These are phyloP conservation scores for Coleophoma eucalyptorum DNA, from an alignment of 2,329 filamentous ascomycete genomes.

Conservation along the genomic window DNA sequence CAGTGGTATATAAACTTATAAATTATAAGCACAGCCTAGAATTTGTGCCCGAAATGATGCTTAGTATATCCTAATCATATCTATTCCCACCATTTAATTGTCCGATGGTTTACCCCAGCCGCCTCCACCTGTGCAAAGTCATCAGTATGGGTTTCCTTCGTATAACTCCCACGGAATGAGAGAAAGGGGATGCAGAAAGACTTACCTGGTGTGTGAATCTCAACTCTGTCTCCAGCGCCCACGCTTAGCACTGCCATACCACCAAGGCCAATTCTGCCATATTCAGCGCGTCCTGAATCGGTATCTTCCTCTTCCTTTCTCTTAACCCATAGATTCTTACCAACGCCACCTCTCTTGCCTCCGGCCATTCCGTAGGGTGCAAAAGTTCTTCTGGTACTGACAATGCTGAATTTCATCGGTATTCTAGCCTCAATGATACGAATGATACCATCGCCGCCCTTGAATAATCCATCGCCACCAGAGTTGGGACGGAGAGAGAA, in stretches of 20 bases:
- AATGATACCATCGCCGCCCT: conserved; percentile 25
- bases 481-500: conserved; percentile 61
- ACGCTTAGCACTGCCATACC: not conserved
- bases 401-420: conserved; percentile 69
- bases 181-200: not conserved
- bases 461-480: conserved; percentile 50
- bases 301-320: not conserved
- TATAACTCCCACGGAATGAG: too few relatives aligned
- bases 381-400: conserved; percentile 70
- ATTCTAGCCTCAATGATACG: conserved; percentile 76
- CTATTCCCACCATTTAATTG: too few relatives aligned
- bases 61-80: too few relatives aligned
- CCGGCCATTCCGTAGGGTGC: conserved; percentile 78
- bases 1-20: too few relatives aligned
- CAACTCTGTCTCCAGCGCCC: not conserved
- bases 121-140: not conserved
- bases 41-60: too few relatives aligned
- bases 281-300: not conserved
- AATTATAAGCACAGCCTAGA: too few relatives aligned
- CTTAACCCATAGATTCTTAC: conserved; percentile 57
- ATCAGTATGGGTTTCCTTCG: not conserved
- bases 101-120: not conserved
- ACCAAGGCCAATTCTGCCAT: not conserved
- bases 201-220: not conserved
- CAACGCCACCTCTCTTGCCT: conserved; percentile 70